Conservation (phyloP, 805 yeast species). For the Candida succiphila region DNA sequence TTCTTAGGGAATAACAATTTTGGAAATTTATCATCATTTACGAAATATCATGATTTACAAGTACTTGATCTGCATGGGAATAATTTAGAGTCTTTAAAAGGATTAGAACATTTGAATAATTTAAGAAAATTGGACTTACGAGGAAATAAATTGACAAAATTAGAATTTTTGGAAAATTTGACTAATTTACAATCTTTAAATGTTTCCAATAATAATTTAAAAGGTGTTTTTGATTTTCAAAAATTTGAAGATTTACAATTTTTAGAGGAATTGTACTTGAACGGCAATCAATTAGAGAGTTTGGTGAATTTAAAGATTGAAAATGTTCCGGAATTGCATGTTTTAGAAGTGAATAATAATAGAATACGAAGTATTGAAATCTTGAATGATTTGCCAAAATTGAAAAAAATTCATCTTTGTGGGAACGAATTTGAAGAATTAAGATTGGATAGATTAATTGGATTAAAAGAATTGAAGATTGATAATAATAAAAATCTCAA, state of each 20-base stretch:
- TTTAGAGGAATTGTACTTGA: too few species aligned
- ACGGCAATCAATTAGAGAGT: too few species aligned
- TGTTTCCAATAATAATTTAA: constrained; percentile 29
- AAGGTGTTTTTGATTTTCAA: constrained; percentile 28
- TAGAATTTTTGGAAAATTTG: constrained; percentile 26
- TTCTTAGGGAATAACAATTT: constrained; percentile 29
- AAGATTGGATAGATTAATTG: constrained; percentile 25
- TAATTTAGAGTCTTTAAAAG: constrained; percentile 24
- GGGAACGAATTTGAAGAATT: constrained; percentile 25
- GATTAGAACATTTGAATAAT: constrained; percentile 28
- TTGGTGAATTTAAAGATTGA: too few species aligned
- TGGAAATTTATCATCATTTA: constrained; percentile 30
- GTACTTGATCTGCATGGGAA: constrained; percentile 30
- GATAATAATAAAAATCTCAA: constrained; percentile 28
- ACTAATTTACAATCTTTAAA: constrained; percentile 31
- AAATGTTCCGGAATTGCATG: constrained; percentile 33
- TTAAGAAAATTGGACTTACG: constrained; percentile 29
- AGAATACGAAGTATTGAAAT: constrained; percentile 23
- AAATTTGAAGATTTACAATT: too few species aligned
- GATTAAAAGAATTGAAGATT: constrained; percentile 31
- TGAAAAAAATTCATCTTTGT: constrained; percentile 29
- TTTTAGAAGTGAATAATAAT: constrained; percentile 33
- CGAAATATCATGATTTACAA: constrained; percentile 29
- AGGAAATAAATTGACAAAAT: constrained; percentile 23
- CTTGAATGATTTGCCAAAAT: constrained; percentile 23